A percentile compares a stretch with the other conserved stretches of the same genome.
These are phyloP conservation scores for Rhytidhysteron rufulum DNA, from an alignment of 2,329 filamentous ascomycete genomes.

Conservation along the genomic window DNA sequence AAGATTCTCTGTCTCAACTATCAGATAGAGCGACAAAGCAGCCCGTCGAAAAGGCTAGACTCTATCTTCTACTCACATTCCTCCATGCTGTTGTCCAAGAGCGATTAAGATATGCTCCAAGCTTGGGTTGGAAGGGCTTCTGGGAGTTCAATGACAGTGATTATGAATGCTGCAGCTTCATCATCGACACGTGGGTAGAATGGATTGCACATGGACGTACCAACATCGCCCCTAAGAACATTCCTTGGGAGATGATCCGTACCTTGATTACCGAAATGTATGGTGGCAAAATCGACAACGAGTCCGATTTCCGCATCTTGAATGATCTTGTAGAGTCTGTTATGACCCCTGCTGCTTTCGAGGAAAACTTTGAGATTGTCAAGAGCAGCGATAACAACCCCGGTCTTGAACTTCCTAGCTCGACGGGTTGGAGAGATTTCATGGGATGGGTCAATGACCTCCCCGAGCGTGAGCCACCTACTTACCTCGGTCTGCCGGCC, in stretches of 20 bases:
- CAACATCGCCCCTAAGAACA: constrained; percentile 88
- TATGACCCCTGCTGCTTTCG: constrained; percentile 84
- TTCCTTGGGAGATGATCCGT: constrained; percentile 95
- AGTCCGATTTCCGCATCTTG: constrained; percentile 74
- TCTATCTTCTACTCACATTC: constrained; percentile 91
- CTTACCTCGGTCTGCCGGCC: constrained; percentile 86
- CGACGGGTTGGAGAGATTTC: constrained; percentile 82
- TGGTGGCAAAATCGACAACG: constrained; percentile 94
- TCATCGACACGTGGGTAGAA: constrained; percentile 94
- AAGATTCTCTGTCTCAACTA: constrained; percentile 85
- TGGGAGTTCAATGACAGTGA: constrained; percentile 99
- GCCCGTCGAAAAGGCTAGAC: constrained; percentile 83
- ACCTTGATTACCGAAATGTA: constrained; percentile 91
- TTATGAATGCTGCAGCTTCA: constrained; percentile 95
- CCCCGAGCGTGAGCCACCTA: constrained; percentile 93
- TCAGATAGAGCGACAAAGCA: constrained; percentile 71
- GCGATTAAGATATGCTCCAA: constrained; percentile 87
- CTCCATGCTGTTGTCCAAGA: constrained; percentile 95
- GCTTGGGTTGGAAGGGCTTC: constrained; percentile 94
- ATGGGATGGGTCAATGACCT: constrained; percentile 85
- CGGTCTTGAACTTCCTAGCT: constrained; percentile 69
- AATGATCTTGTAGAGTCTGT: constrained; percentile 69
- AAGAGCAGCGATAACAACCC: constrained; percentile 53
- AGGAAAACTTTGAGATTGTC: constrained; percentile 86
- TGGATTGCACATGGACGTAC: constrained; percentile 76